phyloP scores from a whole-genome alignment of 169 alveolate genomes.

The Plasmodium cynomolgi region DNA sequence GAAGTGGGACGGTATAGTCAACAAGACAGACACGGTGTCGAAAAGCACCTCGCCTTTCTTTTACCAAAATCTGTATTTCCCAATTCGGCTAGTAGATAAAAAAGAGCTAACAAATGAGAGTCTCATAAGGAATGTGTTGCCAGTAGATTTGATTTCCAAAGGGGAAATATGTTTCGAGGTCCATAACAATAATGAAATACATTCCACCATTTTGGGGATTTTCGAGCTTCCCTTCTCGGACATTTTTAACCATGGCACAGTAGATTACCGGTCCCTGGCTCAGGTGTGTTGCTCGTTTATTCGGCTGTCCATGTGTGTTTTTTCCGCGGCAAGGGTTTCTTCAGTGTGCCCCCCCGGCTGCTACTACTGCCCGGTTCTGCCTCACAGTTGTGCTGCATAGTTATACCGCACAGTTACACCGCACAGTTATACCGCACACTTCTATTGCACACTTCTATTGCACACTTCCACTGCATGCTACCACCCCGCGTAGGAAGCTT shows the following conservation, averaged over 20 bases:
- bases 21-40: slow-evolving; percentile 79
- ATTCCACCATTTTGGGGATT: slow-evolving; percentile 86
- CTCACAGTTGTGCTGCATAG: too few relatives aligned
- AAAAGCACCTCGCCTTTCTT: slow-evolving; percentile 86
- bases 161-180: slow-evolving; percentile 89
- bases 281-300: slow-evolving; percentile 1
- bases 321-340: not conserved
- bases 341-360: not conserved
- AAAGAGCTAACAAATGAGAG: slow-evolving; percentile 83
- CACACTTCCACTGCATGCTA: slow-evolving; percentile 24
- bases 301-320: not conserved
- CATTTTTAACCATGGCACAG: slow-evolving; percentile 80
- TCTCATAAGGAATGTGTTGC: slow-evolving; percentile 84
- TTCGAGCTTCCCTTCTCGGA: slow-evolving; percentile 85
- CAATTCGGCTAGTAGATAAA: slow-evolving; percentile 87
- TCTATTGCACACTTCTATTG: too few relatives aligned
- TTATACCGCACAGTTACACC: too few relatives aligned
- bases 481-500: slow-evolving; percentile 52
- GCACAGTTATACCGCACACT: too few relatives aligned
- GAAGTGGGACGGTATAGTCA: slow-evolving; percentile 90
- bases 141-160: slow-evolving; percentile 88
- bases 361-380: not conserved
- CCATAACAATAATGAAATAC: slow-evolving; percentile 87
- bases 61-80: slow-evolving; percentile 89
- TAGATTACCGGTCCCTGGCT: slow-evolving; percentile 72